Evolutionary conservation across 768 basidiomycete genomes (phyloP).

Genomic region (Boletus bicolor): DNA sequence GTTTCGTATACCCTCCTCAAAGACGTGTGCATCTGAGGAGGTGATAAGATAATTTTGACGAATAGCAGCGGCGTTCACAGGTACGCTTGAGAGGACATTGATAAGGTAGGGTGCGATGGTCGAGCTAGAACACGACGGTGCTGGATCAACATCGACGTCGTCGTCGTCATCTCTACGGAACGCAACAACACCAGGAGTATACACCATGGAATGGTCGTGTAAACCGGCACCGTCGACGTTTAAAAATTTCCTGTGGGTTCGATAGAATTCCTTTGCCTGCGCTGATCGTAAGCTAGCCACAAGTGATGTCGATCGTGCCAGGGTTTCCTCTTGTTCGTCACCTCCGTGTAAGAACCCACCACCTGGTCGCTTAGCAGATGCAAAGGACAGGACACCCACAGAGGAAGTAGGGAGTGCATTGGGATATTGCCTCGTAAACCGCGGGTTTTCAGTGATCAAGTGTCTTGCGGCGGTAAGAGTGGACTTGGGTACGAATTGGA

Average conservation of each 20-base stretch:
- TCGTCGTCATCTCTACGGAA: constrained; percentile 40
- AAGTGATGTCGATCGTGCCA: constrained; percentile 41
- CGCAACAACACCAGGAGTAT: constrained; percentile 41
- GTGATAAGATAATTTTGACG: constrained; percentile 36
- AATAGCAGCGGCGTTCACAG: constrained; percentile 43
- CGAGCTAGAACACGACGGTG: constrained; percentile 13
- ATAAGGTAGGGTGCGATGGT: constrained; percentile 39
- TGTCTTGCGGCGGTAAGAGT: constrained; percentile 34
- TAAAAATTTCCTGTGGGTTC: constrained; percentile 35
- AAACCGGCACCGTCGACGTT: constrained; percentile 39
- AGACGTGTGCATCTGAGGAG: constrained; percentile 33
- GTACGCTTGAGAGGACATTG: constrained; percentile 40
- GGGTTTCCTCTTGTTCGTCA: constrained; percentile 44
- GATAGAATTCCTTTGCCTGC: constrained; percentile 39
- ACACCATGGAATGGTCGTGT: constrained; percentile 48
- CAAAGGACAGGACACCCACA: constrained; percentile 42
- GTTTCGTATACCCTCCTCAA: constrained; percentile 37
- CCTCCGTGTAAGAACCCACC: constrained; percentile 45
- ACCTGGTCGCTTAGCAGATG: constrained; percentile 42
- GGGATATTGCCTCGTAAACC: constrained; percentile 9
- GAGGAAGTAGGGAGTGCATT: constrained; percentile 24
- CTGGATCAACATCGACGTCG: constrained; percentile 13
- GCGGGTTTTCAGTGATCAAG: constrained; percentile 15
- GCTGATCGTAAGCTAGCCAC: constrained; percentile 36
- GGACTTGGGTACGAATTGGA: constrained; percentile 31